A percentile compares a stretch with the other conserved stretches of the same genome.
Conservation (phyloP, 345 rosid genomes). For the Orychophragmus violaceus region DNA sequence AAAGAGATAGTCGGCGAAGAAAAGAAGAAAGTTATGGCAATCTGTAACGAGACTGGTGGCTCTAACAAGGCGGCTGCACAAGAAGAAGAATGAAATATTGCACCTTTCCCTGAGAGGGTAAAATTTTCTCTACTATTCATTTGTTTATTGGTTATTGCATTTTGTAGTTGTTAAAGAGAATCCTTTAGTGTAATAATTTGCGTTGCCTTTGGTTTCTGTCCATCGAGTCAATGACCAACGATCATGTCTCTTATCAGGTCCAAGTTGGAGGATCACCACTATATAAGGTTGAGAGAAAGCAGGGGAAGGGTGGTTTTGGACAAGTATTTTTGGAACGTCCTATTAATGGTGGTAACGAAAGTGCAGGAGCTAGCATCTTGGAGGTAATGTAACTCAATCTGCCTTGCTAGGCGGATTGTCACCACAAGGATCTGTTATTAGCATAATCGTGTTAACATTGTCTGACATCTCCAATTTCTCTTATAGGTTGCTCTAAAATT, state of each 20-base stretch:
- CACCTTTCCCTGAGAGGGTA: constrained; percentile 92
- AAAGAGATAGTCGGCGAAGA: constrained; percentile 25
- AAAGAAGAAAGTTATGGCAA: constrained; percentile 32
- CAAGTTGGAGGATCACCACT: constrained; percentile 89
- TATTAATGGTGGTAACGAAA: constrained; percentile 49
- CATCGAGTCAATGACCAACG: no score
- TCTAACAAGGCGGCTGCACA: constrained; percentile 66
- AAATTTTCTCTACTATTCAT: no score
- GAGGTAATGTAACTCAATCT: constrained; percentile 50
- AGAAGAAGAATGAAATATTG: constrained; percentile 85
- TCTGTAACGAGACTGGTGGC: constrained; percentile 68
- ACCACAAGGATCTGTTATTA: neutral
- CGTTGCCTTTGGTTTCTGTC: no score
- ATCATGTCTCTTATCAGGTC: no score
- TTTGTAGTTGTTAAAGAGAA: no score
- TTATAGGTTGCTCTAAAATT: constrained; percentile 85
- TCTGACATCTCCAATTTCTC: neutral
- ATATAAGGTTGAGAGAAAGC: constrained; percentile 74
- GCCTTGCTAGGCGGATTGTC: neutral
- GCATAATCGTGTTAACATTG: neutral
- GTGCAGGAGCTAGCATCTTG: constrained; percentile 63
- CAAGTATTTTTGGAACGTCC: constrained; percentile 98
- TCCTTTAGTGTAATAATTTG: no score
- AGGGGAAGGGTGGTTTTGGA: constrained; percentile 98
- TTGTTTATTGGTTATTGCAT: neutral